Evolutionary conservation across 2,329 filamentous ascomycete genomes (phyloP), one percentile per base, ranked within the genome.

Genomic region (Escovopsis weberi): DNA sequence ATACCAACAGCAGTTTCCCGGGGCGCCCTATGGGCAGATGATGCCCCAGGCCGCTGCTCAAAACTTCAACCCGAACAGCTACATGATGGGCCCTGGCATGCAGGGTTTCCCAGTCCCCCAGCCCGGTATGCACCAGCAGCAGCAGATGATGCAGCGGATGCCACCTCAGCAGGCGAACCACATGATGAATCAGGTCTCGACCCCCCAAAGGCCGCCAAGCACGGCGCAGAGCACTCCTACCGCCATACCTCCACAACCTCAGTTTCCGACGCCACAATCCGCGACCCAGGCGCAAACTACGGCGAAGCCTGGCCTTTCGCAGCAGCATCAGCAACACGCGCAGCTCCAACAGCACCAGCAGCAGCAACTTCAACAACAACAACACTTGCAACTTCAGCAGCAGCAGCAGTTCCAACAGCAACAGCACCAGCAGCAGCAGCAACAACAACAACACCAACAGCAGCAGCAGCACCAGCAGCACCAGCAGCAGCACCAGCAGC

Each of bases 1-100:
- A 48, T 76, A 75, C 49, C 63, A 73, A 26, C 71, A 74, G 35
- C 73, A 75, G 41, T 80, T 74, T 50, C 68, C 72, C 23, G 67
- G 63, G 52, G 69, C 71, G 33, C 69, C 74, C 5, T 80, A 78
- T 53, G 72, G 70, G 11, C 60, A 69, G 51, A 65, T 68, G 50
- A 61, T 73, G 53, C 65, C 70, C 18, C 63, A 70, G 33, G 65
- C 66, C 48, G 63, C 62, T 37, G 67, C 67, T 8, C 73, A 74
- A 40, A 74, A 70, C 55, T 79, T 76, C 52, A 49, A 53, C 12
- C 59, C 58, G 37, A 59, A 55, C 33, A 57, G 59, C 44, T 63
- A 63, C 43, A 72, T 75, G 64, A 77, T 78, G 66, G 59, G 59
- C 46, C 60, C 66, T 46, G 62, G 63, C 48, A 74, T 75, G 66